These are phyloP conservation scores for Gossypium bickii DNA, from an alignment of 345 rosid species.

Conservation along the genomic window DNA sequence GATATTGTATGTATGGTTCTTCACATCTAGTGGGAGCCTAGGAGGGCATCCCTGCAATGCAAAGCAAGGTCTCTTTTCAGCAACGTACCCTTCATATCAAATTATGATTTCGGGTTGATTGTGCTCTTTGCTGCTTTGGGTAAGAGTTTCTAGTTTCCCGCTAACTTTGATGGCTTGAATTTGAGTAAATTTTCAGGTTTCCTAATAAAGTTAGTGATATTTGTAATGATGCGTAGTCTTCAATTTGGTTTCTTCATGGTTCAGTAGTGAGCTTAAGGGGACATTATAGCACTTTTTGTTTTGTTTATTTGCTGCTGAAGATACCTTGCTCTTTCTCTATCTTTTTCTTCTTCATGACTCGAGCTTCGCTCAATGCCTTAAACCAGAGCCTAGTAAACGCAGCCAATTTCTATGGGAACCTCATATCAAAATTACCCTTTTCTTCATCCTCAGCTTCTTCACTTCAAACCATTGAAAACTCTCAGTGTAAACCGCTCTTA, in stretches of 20 bases:
- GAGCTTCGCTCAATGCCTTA: slow-evolving; percentile 10
- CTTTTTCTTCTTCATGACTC: slow-evolving; percentile 19
- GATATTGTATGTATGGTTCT: not conserved
- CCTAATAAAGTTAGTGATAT: not conserved
- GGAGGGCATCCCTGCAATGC: not conserved
- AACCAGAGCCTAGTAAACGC: not conserved
- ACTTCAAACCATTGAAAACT: slow-evolving; percentile 27
- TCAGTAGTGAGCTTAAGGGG: not conserved
- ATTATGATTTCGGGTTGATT: not conserved
- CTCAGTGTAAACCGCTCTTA: slow-evolving; percentile 21
- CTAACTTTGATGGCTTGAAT: slow-evolving; percentile 1
- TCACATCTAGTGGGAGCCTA: not conserved
- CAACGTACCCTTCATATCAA: not conserved
- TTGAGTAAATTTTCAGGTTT: not conserved
- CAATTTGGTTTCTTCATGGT: not conserved
- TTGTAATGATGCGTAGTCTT: not conserved
- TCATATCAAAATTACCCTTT: slow-evolving; percentile 6
- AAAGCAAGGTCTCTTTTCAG: not conserved
- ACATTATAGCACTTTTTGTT: not conserved
- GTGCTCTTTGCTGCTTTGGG: not conserved
- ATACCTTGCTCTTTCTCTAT: not conserved
- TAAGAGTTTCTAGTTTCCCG: not conserved
- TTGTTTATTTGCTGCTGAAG: not conserved
- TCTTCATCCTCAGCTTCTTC: slow-evolving; percentile 33
- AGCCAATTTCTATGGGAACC: not conserved